phyloP scores from a whole-genome alignment of 208 protist genomes.

The Trypanosoma theileri region DNA sequence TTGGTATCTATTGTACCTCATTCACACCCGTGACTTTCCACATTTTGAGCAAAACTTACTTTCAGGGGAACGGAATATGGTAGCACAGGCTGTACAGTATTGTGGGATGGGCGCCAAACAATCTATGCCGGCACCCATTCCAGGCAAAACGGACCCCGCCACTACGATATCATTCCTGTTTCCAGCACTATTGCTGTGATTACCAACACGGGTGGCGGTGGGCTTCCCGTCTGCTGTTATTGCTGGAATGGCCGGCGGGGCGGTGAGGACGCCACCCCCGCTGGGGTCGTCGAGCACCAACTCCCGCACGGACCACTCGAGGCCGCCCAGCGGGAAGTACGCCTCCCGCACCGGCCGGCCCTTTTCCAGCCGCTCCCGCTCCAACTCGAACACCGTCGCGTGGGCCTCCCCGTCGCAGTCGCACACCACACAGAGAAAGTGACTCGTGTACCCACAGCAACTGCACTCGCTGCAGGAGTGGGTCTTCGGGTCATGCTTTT shows the following conservation, averaged over 20 bases:
- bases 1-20: background rate
- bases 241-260: slow-evolving; percentile 9
- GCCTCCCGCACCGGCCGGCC: slow-evolving; percentile 58
- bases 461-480: slow-evolving; percentile 44
- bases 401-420: slow-evolving; percentile 83
- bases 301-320: slow-evolving; percentile 69
- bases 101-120: background rate
- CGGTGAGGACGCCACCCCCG: slow-evolving; percentile 45
- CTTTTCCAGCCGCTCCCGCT: slow-evolving; percentile 37
- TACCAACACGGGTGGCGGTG: too few species aligned
- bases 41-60: slow-evolving; percentile 67
- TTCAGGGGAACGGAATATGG: slow-evolving; percentile 40
- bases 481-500: slow-evolving; percentile 43
- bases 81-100: slow-evolving; percentile 54
- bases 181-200: too few species aligned
- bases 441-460: slow-evolving; percentile 51
- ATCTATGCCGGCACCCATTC: slow-evolving; percentile 4
- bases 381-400: slow-evolving; percentile 77
- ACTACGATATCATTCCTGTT: background rate
- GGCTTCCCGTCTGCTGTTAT: background rate
- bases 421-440: slow-evolving; percentile 85
- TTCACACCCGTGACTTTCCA: slow-evolving; percentile 35
- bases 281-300: slow-evolving; percentile 58
- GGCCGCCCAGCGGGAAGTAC: slow-evolving; percentile 66
- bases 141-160: slow-evolving; percentile 6